Evolutionary conservation across 1,139 yeast genomes (phyloP).

Genomic region (Blastobotrys arbuscula): DNA sequence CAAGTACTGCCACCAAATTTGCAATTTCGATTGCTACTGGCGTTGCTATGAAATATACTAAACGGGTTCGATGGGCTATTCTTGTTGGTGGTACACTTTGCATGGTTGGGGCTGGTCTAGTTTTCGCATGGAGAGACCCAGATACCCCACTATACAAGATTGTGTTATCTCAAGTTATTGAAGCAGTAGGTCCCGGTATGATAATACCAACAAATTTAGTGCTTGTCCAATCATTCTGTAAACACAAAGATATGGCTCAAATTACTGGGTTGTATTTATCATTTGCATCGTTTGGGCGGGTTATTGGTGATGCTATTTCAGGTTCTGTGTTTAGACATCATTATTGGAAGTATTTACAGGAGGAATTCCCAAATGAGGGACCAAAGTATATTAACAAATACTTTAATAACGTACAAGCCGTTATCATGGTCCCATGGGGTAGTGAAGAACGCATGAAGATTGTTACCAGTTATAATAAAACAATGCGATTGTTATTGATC

Average conservation of each 20-base stretch:
- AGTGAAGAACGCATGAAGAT: conserved; percentile 13
- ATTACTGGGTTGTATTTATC: conserved; percentile 22
- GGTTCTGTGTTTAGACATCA: conserved; percentile 17
- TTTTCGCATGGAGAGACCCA: conserved; percentile 12
- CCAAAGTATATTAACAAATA: conserved; percentile 11
- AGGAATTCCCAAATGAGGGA: conserved; percentile 9
- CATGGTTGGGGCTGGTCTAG: conserved; percentile 47
- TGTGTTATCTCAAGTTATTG: conserved; percentile 18
- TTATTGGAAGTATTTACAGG: conserved; percentile 13
- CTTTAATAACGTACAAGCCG: conserved; percentile 14
- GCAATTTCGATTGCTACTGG: conserved; percentile 57
- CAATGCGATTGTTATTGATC: conserved; percentile 16
- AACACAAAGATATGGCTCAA: conserved; percentile 21
- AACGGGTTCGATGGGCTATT: conserved; percentile 54
- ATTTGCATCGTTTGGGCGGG: conserved; percentile 18
- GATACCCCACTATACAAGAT: conserved; percentile 16
- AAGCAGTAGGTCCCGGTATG: conserved; percentile 22
- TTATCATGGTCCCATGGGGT: conserved; percentile 13
- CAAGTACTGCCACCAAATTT: conserved; percentile 56
- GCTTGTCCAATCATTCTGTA: conserved; percentile 20
- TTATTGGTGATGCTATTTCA: conserved; percentile 18
- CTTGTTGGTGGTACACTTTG: conserved; percentile 49
- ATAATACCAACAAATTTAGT: conserved; percentile 20
- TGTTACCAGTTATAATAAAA: conserved; percentile 9
- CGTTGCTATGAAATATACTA: conserved; percentile 42